Conservation (phyloP, 805 yeast species). For the Candida orba region DNA sequence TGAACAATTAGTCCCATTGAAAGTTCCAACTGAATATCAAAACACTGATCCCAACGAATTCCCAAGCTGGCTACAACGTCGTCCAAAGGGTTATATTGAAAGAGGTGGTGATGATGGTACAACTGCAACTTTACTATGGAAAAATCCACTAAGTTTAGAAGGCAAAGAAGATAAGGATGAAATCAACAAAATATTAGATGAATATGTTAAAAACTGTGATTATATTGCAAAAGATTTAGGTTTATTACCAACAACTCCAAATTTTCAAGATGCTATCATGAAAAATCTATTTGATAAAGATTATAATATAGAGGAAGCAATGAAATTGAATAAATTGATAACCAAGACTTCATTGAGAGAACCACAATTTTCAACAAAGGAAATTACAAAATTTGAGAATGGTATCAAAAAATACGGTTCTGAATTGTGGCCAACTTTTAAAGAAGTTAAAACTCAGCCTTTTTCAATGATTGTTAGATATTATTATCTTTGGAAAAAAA, state of each 20-base stretch:
- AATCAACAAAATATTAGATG: slow-evolving; percentile 33
- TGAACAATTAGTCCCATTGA: slow-evolving; percentile 19
- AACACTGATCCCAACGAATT: slow-evolving; percentile 37
- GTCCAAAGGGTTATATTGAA: slow-evolving; percentile 76
- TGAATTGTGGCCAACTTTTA: slow-evolving; percentile 67
- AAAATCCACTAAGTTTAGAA: slow-evolving; percentile 25
- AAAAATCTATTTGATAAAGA: slow-evolving; percentile 42
- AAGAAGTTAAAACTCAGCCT: slow-evolving; percentile 67
- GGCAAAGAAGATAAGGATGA: slow-evolving; percentile 14
- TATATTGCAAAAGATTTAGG: slow-evolving; percentile 49
- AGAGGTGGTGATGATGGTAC: slow-evolving; percentile 60
- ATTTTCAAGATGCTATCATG: slow-evolving; percentile 72
- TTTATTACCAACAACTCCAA: slow-evolving; percentile 61
- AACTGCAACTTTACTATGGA: slow-evolving; percentile 64
- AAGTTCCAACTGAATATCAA: slow-evolving; percentile 42
- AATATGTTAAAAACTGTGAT: slow-evolving; percentile 47
- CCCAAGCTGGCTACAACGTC: slow-evolving; percentile 72
- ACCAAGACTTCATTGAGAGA: slow-evolving; percentile 60
- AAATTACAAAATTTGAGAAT: slow-evolving; percentile 61
- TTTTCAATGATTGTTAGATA: slow-evolving; percentile 76
- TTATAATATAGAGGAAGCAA: slow-evolving; percentile 47
- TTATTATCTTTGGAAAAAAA: slow-evolving; percentile 90
- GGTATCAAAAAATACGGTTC: slow-evolving; percentile 70
- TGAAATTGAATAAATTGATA: slow-evolving; percentile 35
- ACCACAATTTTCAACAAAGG: slow-evolving; percentile 66